These are phyloP conservation scores for Alternaria gaisen DNA, from an alignment of 2,329 filamentous ascomycete species.

Conservation along the genomic window DNA sequence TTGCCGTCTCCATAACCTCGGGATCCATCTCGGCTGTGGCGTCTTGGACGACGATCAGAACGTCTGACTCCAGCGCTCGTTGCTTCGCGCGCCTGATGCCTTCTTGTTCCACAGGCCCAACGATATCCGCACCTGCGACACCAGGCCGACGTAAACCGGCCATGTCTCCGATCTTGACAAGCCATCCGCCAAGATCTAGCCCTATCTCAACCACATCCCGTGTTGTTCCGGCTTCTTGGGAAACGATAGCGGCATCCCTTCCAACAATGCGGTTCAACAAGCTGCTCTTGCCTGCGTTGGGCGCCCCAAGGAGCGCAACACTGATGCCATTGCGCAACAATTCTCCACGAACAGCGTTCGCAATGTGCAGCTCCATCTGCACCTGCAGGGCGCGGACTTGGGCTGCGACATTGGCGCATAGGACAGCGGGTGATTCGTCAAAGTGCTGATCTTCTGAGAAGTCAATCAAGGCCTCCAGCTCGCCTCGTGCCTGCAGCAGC, in stretches of 20 bases:
- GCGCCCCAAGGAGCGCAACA: slow-evolving; percentile 86
- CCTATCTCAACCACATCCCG: slow-evolving; percentile 92
- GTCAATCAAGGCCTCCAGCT: slow-evolving; percentile 95
- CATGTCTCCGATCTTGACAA: slow-evolving; percentile 95
- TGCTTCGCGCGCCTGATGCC: slow-evolving; percentile 87
- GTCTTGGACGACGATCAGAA: slow-evolving; percentile 75
- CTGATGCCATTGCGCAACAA: slow-evolving; percentile 84
- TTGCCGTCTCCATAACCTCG: slow-evolving; percentile 65
- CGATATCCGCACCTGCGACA: slow-evolving; percentile 44
- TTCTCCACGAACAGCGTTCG: slow-evolving; percentile 82
- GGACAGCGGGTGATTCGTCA: slow-evolving; percentile 79
- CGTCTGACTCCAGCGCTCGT: slow-evolving; percentile 82
- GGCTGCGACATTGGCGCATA: slow-evolving; percentile 73
- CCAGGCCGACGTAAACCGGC: slow-evolving; percentile 76
- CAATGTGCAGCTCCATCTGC: slow-evolving; percentile 73
- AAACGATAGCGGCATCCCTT: slow-evolving; percentile 93
- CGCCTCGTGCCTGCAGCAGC: slow-evolving; percentile 82
- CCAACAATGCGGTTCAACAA: slow-evolving; percentile 90
- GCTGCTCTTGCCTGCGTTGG: slow-evolving; percentile 95
- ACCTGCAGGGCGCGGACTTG: slow-evolving; percentile 70
- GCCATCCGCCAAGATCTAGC: slow-evolving; percentile 86
- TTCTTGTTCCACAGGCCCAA: slow-evolving; percentile 84
- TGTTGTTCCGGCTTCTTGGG: slow-evolving; percentile 90
- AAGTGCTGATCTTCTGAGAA: slow-evolving; percentile 98
- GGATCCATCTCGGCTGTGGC: slow-evolving; percentile 75